phyloP scores from a whole-genome alignment of 352 stramenopile genomes.

The Ophiocytium majus region DNA sequence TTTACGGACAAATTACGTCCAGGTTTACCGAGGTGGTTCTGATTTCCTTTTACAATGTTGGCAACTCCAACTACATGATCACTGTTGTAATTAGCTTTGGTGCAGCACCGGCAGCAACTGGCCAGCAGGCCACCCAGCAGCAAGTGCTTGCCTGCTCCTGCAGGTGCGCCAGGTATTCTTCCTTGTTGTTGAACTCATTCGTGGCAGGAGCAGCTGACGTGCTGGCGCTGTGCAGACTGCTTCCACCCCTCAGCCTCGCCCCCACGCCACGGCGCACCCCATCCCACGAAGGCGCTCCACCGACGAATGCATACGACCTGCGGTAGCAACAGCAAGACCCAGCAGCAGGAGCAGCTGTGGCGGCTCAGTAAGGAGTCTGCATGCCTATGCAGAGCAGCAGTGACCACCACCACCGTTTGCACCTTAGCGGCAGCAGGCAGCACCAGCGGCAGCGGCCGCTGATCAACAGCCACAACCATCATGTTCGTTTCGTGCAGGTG shows the following conservation, averaged over 20 bases:
- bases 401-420: neutral
- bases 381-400: neutral
- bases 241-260: neutral
- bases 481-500: too few relatives aligned
- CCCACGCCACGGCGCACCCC: neutral
- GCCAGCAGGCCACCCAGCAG: neutral
- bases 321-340: neutral
- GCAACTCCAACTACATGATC: neutral
- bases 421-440: neutral
- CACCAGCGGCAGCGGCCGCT: neutral
- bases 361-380: neutral
- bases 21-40: neutral
- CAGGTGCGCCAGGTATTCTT: conserved; percentile 29
- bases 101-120: neutral
- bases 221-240: neutral
- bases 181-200: conserved; percentile 28
- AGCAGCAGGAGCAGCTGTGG: neutral
- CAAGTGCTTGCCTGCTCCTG: conserved; percentile 6
- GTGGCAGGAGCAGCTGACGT: neutral
- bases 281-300: neutral
- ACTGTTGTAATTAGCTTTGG: neutral
- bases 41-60: neutral
- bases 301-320: neutral
- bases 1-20: too few relatives aligned
- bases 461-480: too few relatives aligned